Evolutionary conservation across 345 rosid species (phyloP).

Genomic region (Hibiscus syriacus): DNA sequence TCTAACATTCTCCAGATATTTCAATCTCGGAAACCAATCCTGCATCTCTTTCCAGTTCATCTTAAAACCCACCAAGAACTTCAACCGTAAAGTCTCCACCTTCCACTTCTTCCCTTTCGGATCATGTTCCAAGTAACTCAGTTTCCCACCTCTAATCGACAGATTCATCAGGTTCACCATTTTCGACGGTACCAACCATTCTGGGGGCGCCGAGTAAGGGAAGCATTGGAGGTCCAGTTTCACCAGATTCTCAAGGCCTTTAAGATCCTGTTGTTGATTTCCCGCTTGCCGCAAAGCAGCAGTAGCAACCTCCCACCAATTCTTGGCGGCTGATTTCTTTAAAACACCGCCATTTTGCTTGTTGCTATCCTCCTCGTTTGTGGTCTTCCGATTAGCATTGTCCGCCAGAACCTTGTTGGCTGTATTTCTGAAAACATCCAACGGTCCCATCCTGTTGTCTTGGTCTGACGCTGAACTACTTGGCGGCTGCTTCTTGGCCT

Average conservation of each 20-base stretch:
- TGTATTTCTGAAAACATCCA: too few species aligned
- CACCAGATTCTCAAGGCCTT: background rate
- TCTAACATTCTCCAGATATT: constrained; percentile 29
- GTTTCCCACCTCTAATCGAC: constrained; percentile 27
- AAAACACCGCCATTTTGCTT: background rate
- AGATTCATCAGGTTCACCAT: constrained; percentile 5
- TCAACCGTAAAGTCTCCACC: constrained; percentile 22
- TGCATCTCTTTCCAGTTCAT: constrained; percentile 19
- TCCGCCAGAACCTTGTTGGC: too few species aligned
- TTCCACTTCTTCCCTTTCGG: constrained; percentile 6
- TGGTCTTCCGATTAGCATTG: too few species aligned
- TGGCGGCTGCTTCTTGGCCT: too few species aligned
- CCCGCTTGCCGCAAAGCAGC: background rate
- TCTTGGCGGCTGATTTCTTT: too few species aligned
- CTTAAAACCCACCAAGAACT: constrained; percentile 21
- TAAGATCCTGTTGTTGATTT: background rate
- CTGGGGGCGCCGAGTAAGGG: background rate
- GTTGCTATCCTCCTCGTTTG: background rate
- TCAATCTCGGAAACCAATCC: constrained; percentile 18
- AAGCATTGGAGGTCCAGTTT: constrained; percentile 14
- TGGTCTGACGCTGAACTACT: too few species aligned
- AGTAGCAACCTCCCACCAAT: background rate
- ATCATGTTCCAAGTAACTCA: constrained; percentile 3
- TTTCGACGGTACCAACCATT: background rate
- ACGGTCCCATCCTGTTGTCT: too few species aligned